Percentiles rank a stretch among this genome's conserved stretches.
These are phyloP conservation scores for Carallia brachiata DNA, from an alignment of 345 rosid genomes.

Conservation along the genomic window DNA sequence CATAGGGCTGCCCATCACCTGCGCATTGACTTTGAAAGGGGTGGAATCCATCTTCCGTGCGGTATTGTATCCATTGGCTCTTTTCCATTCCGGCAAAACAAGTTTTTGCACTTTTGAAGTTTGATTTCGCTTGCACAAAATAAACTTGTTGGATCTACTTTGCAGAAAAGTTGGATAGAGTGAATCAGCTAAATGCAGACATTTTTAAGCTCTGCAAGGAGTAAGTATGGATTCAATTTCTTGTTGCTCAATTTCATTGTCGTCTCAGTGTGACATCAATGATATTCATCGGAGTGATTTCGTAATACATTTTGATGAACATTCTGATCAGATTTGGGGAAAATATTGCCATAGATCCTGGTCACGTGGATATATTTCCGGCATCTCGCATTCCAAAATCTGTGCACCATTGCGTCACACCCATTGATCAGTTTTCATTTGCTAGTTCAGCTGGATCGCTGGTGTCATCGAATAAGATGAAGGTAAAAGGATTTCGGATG, in stretches of 20 bases:
- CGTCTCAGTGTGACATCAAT: neutral
- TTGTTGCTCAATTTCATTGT: neutral
- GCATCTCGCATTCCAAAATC: constrained; percentile 66
- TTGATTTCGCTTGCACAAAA: too few relatives aligned
- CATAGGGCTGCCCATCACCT: constrained; percentile 72
- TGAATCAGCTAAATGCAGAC: constrained; percentile 65
- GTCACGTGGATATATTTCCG: constrained; percentile 83
- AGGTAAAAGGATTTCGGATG: constrained; percentile 65
- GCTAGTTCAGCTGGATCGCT: constrained; percentile 33
- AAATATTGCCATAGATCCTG: constrained; percentile 72
- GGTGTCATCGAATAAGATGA: constrained; percentile 33
- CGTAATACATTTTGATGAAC: constrained; percentile 14
- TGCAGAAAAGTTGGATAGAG: constrained; percentile 77
- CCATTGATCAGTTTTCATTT: constrained; percentile 42
- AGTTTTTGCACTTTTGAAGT: too few relatives aligned
- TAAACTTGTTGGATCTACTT: constrained; percentile 12
- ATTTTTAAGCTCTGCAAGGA: constrained; percentile 63
- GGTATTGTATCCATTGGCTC: constrained; percentile 31
- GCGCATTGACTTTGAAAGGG: constrained; percentile 79
- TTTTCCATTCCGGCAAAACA: too few relatives aligned
- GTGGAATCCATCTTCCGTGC: constrained; percentile 83
- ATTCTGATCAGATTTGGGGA: constrained; percentile 60
- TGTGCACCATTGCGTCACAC: constrained; percentile 58
- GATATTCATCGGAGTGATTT: constrained; percentile 5
- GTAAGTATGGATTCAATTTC: constrained; percentile 46